phyloP scores from a whole-genome alignment of 768 basidiomycete species.

The Amanita jacksonii region DNA sequence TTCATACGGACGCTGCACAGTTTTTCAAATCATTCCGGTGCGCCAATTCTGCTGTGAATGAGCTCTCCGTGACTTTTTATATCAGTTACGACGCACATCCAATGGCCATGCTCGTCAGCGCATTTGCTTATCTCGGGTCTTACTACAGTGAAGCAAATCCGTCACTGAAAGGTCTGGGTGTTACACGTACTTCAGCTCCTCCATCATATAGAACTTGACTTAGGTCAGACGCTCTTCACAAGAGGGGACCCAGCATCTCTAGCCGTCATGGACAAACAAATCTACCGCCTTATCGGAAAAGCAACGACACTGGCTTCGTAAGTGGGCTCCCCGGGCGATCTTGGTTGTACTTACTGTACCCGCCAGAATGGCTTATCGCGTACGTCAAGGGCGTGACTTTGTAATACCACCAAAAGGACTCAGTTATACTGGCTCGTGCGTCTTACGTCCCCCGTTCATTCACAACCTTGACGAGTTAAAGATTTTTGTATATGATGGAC shows the following conservation, averaged over 20 bases:
- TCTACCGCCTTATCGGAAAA: conserved; percentile 81
- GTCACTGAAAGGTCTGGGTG: conserved; percentile 57
- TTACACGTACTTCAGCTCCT: neutral
- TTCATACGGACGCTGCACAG: conserved; percentile 59
- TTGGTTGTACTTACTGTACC: conserved; percentile 2
- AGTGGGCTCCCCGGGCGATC: conserved; percentile 17
- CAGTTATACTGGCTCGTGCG: conserved; percentile 77
- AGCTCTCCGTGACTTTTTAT: too few relatives aligned
- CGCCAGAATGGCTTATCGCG: conserved; percentile 84
- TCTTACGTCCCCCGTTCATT: conserved; percentile 9
- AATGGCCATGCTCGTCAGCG: conserved; percentile 83
- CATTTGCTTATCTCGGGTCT: conserved; percentile 81
- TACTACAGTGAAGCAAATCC: conserved; percentile 88
- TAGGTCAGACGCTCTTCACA: conserved; percentile 75
- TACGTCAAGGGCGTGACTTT: conserved; percentile 85
- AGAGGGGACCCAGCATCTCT: conserved; percentile 57
- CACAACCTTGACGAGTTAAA: conserved; percentile 17
- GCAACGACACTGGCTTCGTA: conserved; percentile 82
- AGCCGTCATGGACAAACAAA: conserved; percentile 85
- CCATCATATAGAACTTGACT: neutral
- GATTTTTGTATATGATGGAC: conserved; percentile 89
- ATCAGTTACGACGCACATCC: conserved; percentile 89
- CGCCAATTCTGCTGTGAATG: conserved; percentile 9
- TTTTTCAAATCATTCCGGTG: conserved; percentile 64
- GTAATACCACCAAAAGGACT: conserved; percentile 76